Conservation (phyloP, 1,139 yeast species). For the Suhomyces wounanorum region DNA sequence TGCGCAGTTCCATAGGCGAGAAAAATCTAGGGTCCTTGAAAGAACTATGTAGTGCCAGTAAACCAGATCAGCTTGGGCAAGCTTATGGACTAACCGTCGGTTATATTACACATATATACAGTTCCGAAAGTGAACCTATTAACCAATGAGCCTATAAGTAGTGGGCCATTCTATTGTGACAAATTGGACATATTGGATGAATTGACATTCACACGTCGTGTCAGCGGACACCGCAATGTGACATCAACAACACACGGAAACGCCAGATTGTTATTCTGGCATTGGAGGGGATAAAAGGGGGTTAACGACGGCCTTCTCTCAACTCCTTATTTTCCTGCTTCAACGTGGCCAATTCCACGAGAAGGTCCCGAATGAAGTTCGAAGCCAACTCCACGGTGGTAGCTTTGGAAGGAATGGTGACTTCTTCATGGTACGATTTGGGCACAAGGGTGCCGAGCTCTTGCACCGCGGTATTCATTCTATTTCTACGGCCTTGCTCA, state of each 20-base stretch:
- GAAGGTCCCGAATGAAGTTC: slow-evolving; percentile 59
- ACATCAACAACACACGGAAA: not conserved
- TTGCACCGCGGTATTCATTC: slow-evolving; percentile 84
- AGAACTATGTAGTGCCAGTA: not conserved
- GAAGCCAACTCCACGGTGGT: slow-evolving; percentile 92
- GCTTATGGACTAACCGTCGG: not conserved
- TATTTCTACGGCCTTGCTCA: slow-evolving; percentile 91
- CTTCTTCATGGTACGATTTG: slow-evolving; percentile 56
- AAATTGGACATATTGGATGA: not conserved
- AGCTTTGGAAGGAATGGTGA: slow-evolving; percentile 78
- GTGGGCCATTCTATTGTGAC: not conserved
- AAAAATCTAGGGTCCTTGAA: not conserved
- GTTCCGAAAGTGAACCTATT: not conserved
- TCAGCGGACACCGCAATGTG: not conserved
- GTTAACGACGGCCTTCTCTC: not conserved
- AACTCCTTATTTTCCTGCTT: slow-evolving; percentile 1
- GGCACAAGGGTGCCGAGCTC: slow-evolving; percentile 75
- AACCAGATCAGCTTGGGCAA: no score
- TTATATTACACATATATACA: not conserved
- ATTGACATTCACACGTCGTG: not conserved
- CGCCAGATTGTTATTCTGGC: not conserved
- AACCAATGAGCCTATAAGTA: not conserved
- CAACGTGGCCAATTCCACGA: slow-evolving; percentile 37
- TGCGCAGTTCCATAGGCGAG: no score
- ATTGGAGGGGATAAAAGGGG: not conserved